Evolutionary conservation across 805 yeast species (phyloP), one percentile per base, ranked within the genome.

Genomic region (Scheffersomyces lignosus): DNA sequence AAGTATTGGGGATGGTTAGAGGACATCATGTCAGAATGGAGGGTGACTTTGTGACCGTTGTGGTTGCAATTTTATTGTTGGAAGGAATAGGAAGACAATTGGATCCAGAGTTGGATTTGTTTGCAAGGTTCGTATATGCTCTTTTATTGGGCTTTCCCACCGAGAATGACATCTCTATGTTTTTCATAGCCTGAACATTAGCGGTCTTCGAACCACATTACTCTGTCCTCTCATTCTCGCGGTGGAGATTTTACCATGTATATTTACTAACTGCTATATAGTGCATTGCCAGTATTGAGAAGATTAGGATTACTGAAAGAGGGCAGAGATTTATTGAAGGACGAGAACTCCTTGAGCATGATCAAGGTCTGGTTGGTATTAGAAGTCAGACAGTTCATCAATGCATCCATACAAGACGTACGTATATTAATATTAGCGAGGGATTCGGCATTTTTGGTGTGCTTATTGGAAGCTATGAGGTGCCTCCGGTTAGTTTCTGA

Each of bases 11-110:
- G 3, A 89, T 93, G 97, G 98, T 93, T 14, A 71, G 98, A 43
- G 68, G 71, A 8, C 99, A 93, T 60, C 99, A 93, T 60, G 99
- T 93, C 15, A 75, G 96, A 54, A 86, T 93, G 96, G 99, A 93
- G 56, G 95, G 96, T 5, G 99, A 93, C 60, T 93, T 93, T 55
- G 81, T 93, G 29, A 88, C 96, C 20, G 96, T 93, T 16, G 84
- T 93, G n/a, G 88, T 93, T 22, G 96, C 98, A 1, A 89, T 93
- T 16, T 64, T 93, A 37, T 69, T 93, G 37, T 66, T 93, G 39
- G 99, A 93, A 61, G 99, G 99, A 8, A 85, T 93, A 36, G 98
- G 99, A 15, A 74, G 98, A 55, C 96, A 85, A 60, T 70, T 93
- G 37, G 96, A 93, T 60, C 97, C 98, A 2, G 81, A 88, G 29